phyloP scores from a whole-genome alignment of 106 monocot genomes.

The Chionographis japonica region DNA sequence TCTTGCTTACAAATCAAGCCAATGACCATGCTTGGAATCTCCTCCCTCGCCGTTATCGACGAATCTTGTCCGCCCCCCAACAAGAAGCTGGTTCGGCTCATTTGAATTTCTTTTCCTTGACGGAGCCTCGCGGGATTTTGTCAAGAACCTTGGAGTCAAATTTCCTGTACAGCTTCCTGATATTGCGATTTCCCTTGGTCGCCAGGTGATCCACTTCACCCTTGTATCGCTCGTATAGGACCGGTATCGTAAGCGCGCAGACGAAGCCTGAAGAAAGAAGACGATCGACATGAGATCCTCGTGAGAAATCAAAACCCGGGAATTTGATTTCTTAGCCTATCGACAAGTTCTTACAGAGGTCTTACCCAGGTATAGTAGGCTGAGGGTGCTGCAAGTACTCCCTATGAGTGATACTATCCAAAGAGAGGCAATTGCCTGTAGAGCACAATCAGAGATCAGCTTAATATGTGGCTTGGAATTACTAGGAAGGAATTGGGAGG shows the following conservation, averaged over 20 bases:
- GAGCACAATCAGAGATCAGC: background rate
- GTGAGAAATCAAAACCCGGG: background rate
- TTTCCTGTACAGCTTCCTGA: slow-evolving; percentile 20
- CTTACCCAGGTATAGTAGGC: slow-evolving; percentile 53
- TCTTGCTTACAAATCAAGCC: no score
- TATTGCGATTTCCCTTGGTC: slow-evolving; percentile 11
- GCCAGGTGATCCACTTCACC: slow-evolving; percentile 28
- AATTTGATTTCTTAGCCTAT: background rate
- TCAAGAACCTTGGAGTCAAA: slow-evolving; percentile 21
- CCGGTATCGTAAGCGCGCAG: slow-evolving; percentile 20
- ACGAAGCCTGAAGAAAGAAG: slow-evolving; percentile 8
- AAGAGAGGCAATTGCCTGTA: slow-evolving; percentile 38
- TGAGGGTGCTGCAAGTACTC: slow-evolving; percentile 34
- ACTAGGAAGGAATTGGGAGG: background rate
- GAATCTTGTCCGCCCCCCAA: background rate
- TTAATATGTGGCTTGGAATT: no score
- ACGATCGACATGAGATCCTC: background rate
- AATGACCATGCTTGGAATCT: no score
- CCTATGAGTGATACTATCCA: slow-evolving; percentile 63
- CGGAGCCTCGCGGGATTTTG: slow-evolving; percentile 43
- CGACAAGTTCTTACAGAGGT: no score
- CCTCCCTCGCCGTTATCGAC: no score
- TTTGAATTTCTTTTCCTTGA: slow-evolving; percentile 14
- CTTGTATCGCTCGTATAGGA: slow-evolving; percentile 39
- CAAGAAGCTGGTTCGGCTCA: background rate